These are phyloP conservation scores for Lippia alba DNA, from an alignment of 305 asterid species.

Conservation along the genomic window DNA sequence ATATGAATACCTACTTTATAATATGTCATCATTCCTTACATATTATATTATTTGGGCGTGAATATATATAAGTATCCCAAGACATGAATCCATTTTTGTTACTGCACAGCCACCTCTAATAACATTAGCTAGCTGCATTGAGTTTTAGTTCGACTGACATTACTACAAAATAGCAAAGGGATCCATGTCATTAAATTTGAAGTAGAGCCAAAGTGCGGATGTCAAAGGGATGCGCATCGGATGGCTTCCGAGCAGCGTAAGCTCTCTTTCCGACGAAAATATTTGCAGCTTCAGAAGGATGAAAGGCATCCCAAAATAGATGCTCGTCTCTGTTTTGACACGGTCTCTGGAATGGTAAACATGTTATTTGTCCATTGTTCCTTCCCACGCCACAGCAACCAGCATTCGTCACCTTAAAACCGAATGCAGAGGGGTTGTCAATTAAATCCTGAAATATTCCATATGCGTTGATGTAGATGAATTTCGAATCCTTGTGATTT, in stretches of 20 bases:
- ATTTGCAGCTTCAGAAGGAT: slow-evolving; percentile 73
- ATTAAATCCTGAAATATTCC: slow-evolving; percentile 75
- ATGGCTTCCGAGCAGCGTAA: slow-evolving; percentile 54
- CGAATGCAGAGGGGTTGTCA: slow-evolving; percentile 55
- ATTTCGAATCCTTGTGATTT: slow-evolving; percentile 54
- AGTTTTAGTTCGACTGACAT: too few species aligned
- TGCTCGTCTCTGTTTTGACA: slow-evolving; percentile 56
- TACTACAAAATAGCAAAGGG: too few species aligned
- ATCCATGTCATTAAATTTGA: slow-evolving; percentile 12
- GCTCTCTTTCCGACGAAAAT: slow-evolving; percentile 55
- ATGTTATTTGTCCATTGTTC: slow-evolving; percentile 79
- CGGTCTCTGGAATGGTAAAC: slow-evolving; percentile 68
- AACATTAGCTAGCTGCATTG: not conserved
- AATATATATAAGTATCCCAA: too few species aligned
- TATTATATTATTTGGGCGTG: too few species aligned
- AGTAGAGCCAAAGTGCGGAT: slow-evolving; percentile 63
- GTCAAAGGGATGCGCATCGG: slow-evolving; percentile 65
- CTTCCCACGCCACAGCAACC: slow-evolving; percentile 89
- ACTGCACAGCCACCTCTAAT: too few species aligned
- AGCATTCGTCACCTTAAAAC: slow-evolving; percentile 64
- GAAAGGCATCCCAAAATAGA: slow-evolving; percentile 82
- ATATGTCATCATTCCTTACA: too few species aligned
- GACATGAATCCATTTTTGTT: too few species aligned
- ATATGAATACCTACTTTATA: not conserved
- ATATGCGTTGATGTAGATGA: slow-evolving; percentile 64